Base-by-base conservation (phyloP, 768 basidiomycete species). In the Kwoniella sp. region DNA sequence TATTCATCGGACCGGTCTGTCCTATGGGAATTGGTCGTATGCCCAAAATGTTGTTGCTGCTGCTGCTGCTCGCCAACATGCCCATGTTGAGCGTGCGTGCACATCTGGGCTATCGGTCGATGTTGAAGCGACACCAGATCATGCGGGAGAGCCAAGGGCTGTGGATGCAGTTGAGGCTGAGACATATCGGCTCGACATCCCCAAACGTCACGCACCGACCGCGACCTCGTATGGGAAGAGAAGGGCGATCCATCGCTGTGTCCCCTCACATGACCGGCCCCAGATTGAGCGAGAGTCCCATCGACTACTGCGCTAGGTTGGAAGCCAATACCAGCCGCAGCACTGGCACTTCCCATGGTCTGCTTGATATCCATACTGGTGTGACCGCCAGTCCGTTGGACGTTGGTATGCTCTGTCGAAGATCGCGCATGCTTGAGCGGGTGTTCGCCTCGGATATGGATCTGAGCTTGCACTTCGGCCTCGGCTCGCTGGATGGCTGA, bases 401-500 rank as follows among this genome's bases (percentile, higher is more conserved):
- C 13, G 28, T 30, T 30, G 50, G 50, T 5, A 55, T 55, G 34
- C 4, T 15, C 2, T 4, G 23, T 58, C 20, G 45, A 25, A 11
- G n/a, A 26, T 13, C 38, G 23, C 22, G 56, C 45, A 45, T 31
- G 15, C 5, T 45, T 45, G 41, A 45, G 41, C 15, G n/a, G 61
- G 52, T 29, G 34, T 29, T 25, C 50, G 54, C 61, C 61, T 20
- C 50, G 47, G 25, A 55, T 65, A 29, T 47, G 29, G 22, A 48
- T 47, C 30, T 59, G 55, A 25, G 51, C 26, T 30, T 47, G 51
- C 7, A 23, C 57, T n/a, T 70, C 64, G 2, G 65, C 65, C 56
- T 62, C 69, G 5, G 61, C 68, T 1, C 63, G 66, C 53, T 75
- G 69, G 8, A 62, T 28, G 1, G 63, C 69, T 13, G 74, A 75